Evolutionary conservation across 768 basidiomycete genomes (phyloP), one percentile per base, ranked within the genome.

Genomic region (Rossbeevera mucosa): DNA sequence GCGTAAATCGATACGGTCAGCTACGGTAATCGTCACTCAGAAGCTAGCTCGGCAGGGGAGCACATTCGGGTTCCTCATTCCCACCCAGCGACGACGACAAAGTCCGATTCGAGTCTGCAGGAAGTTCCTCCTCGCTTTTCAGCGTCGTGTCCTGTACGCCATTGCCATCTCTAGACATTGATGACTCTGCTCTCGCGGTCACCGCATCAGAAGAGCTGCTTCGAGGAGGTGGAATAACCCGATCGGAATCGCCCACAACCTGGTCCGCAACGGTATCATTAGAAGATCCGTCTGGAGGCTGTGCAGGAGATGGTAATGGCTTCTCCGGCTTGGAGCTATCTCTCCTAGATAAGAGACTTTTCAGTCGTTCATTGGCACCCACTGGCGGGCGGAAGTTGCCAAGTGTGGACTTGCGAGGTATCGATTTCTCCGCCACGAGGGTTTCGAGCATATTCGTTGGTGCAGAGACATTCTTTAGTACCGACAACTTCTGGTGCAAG

Each of bases 401-500:
- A 50, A 61, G 59, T 5, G 57, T 49, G 25, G 70, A 60, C 42
- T 58, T 70, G 49, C 73, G 72, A 44, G 78, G 76, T 46, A 86
- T 64, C n/a, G 74, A 59, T 67, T 94, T 92, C 72, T 95, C 93
- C 43, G 81, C 75, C 51, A 95, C 83, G 48, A 96, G 82, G 9
- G 83, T 90, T 70, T 91, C 88, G 20, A 96, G 79, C 82, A 92
- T 90, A 16, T 76, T 79, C 12, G 85, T 85, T 1, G 86, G 84
- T 0, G 82, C 77, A 18, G 78, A 76, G 20, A 88, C 81, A 61
- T 88, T 86, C 66, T 85, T 88, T 9, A 95, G 77, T 8, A 73
- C 78, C 6, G 85, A 80, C 20, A 95, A 74, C 62, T 88, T 88
- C 62, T 85, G 78, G 59, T 88, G 82, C 51, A 96, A 71, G 63